Conservation (phyloP, 768 basidiomycete genomes). For the Suillus luteus region DNA sequence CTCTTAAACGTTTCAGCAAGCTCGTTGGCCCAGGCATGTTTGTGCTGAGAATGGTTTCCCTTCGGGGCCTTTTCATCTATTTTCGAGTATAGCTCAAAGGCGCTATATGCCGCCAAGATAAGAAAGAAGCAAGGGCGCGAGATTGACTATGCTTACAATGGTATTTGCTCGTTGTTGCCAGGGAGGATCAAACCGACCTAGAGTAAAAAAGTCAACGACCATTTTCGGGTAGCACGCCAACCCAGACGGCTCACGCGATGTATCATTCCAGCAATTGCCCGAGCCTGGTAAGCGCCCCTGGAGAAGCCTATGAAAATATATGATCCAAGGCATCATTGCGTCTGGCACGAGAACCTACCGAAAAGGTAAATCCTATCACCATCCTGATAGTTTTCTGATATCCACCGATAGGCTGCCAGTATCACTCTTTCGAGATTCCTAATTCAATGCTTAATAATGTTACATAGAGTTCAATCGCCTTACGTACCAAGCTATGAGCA, state of each 20-base stretch:
- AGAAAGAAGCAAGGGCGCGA: not conserved
- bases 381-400: constrained; percentile 32
- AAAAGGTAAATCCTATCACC: constrained; percentile 41
- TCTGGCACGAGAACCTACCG: constrained; percentile 24
- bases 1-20: constrained; percentile 30
- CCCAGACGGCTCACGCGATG: constrained; percentile 24
- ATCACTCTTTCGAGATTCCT: constrained; percentile 36
- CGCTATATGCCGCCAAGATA: constrained; percentile 19
- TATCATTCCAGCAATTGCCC: constrained; percentile 40
- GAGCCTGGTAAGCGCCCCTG: constrained; percentile 44
- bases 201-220: not conserved
- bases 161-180: constrained; percentile 38
- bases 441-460: not conserved
- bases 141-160: constrained; percentile 30
- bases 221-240: constrained; percentile 9
- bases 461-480: not conserved
- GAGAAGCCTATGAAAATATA: constrained; percentile 38
- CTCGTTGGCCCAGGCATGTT: constrained; percentile 3
- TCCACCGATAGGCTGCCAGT: constrained; percentile 34
- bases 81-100: constrained; percentile 31
- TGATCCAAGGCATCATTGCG: not conserved
- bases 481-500: constrained; percentile 35
- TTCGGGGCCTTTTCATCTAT: constrained; percentile 4
- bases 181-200: constrained; percentile 37
- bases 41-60: not conserved